phyloP scores from a whole-genome alignment of 768 basidiomycete species.

The Grammothele lineata region DNA sequence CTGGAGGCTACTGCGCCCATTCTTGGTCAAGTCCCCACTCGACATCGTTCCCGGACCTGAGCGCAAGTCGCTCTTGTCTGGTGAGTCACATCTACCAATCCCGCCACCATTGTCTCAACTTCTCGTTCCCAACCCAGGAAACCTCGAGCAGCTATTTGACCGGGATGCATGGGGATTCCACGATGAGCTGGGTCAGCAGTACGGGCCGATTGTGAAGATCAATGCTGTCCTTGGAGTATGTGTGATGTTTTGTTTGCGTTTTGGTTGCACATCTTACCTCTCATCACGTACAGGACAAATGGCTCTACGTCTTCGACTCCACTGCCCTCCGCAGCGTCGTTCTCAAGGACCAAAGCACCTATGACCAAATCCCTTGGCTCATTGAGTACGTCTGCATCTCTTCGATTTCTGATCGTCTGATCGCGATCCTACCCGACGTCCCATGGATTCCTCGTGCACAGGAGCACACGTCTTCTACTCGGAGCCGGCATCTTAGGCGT shows the following conservation, averaged over 20 bases:
- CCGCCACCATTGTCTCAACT: no score
- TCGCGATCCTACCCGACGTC: background rate
- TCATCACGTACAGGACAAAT: constrained; percentile 9
- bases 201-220: constrained; percentile 17
- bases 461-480: constrained; percentile 12
- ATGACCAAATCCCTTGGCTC: constrained; percentile 18
- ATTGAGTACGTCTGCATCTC: constrained; percentile 2
- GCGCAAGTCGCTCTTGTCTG: constrained; percentile 9
- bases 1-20: constrained; percentile 9
- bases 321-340: constrained; percentile 20
- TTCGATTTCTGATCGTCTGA: background rate
- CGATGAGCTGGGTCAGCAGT: constrained; percentile 11
- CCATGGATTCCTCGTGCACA: background rate
- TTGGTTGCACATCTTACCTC: background rate
- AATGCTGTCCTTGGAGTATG: constrained; percentile 15
- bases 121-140: constrained; percentile 4
- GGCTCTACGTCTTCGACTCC: constrained; percentile 23
- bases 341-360: constrained; percentile 23
- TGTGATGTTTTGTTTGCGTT: background rate
- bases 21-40: constrained; percentile 7
- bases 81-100: background rate
- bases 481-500: constrained; percentile 9
- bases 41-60: constrained; percentile 13
- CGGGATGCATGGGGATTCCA: constrained; percentile 15
- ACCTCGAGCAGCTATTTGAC: constrained; percentile 15